phyloP scores from a whole-genome alignment of 768 basidiomycete species.

The Lepiota brunneoincarnata region DNA sequence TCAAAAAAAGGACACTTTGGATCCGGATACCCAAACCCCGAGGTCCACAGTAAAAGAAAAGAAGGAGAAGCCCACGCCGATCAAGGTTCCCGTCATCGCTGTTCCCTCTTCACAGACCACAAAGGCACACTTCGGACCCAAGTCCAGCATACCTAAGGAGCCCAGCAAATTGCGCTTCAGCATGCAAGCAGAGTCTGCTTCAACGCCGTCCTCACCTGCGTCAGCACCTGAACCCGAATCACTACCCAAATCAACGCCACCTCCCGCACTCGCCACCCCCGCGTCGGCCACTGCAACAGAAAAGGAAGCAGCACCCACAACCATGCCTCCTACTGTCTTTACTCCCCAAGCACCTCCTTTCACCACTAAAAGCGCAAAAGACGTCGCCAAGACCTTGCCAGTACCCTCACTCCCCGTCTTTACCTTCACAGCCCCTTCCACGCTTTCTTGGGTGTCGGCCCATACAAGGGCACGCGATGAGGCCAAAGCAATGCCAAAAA shows the following conservation, averaged over 20 bases:
- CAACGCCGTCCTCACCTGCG: constrained; percentile 27
- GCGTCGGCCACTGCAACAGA: constrained; percentile 4
- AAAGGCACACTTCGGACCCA: constrained; percentile 22
- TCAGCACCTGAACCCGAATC: constrained; percentile 19
- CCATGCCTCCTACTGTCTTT: neutral
- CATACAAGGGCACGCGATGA: constrained; percentile 28
- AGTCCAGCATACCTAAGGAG: constrained; percentile 59
- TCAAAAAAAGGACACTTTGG: constrained; percentile 28
- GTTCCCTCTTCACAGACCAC: neutral
- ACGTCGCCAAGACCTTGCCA: constrained; percentile 21
- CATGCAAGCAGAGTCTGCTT: constrained; percentile 51
- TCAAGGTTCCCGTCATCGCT: constrained; percentile 1
- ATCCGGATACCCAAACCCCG: constrained; percentile 21
- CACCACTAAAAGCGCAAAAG: constrained; percentile 20
- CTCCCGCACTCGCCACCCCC: constrained; percentile 8
- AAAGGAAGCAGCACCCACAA: neutral
- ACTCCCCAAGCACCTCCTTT: neutral
- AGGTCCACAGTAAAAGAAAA: constrained; percentile 14
- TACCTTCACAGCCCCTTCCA: constrained; percentile 28
- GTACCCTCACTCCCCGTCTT: constrained; percentile 33
- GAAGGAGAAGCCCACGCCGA: constrained; percentile 11
- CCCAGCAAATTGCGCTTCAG: constrained; percentile 79
- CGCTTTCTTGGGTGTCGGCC: constrained; percentile 17
- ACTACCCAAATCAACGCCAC: constrained; percentile 13
- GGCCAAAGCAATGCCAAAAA: constrained; percentile 36